Conservation (phyloP, 148 eudicot genomes). For the Bassia scoparia region DNA sequence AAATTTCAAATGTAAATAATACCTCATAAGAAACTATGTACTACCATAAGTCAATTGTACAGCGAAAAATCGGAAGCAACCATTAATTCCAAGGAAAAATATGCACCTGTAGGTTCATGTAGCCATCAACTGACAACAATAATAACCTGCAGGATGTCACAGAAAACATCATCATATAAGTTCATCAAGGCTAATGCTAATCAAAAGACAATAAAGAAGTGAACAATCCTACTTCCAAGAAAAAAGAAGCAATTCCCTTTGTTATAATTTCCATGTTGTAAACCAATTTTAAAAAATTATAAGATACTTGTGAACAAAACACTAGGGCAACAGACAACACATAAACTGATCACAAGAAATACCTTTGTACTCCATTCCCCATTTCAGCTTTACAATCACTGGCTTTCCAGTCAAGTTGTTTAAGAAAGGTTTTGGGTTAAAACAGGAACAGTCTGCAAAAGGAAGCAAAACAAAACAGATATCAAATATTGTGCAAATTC, state of each 20-base stretch:
- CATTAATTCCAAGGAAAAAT: neutral
- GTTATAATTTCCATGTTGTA: neutral
- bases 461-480: neutral
- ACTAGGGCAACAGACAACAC: neutral
- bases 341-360: neutral
- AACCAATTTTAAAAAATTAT: neutral
- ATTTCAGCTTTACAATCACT: slow-evolving; percentile 62
- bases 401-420: slow-evolving; percentile 70
- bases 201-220: neutral
- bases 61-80: neutral
- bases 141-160: slow-evolving; percentile 40
- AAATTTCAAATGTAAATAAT: neutral
- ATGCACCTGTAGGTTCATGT: slow-evolving; percentile 67
- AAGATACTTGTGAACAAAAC: neutral
- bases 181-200: neutral
- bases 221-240: no score
- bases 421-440: slow-evolving; percentile 70
- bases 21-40: neutral
- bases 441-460: slow-evolving; percentile 69
- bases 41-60: neutral
- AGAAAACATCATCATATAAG: neutral
- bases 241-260: neutral
- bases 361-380: slow-evolving; percentile 86
- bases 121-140: slow-evolving; percentile 66
- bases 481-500: neutral